These are phyloP conservation scores for Xylariaceae sp. DNA, from an alignment of 2,329 filamentous ascomycete genomes.

Conservation along the genomic window DNA sequence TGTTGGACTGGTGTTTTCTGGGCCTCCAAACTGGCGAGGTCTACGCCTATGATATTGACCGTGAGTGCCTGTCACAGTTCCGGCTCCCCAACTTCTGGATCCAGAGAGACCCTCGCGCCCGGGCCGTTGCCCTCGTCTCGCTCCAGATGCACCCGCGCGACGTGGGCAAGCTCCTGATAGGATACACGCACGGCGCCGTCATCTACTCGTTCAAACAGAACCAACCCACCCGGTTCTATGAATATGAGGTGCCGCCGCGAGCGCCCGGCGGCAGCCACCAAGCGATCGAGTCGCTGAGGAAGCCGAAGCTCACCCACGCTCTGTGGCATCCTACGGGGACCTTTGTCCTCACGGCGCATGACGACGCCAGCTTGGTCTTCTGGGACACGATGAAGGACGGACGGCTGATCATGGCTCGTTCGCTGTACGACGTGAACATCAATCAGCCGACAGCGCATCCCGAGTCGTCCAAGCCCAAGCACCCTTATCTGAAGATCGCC, in stretches of 20 bases:
- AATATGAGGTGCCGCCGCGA: slow-evolving; percentile 75
- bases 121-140: slow-evolving; percentile 59
- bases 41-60: slow-evolving; percentile 87
- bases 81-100: slow-evolving; percentile 84
- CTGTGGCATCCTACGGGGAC: slow-evolving; percentile 94
- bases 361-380: slow-evolving; percentile 86
- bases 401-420: slow-evolving; percentile 75
- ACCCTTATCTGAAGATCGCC: slow-evolving; percentile 70
- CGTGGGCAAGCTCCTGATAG: slow-evolving; percentile 84
- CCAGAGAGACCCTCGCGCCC: slow-evolving; percentile 62
- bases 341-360: slow-evolving; percentile 79
- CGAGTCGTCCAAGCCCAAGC: slow-evolving; percentile 54
- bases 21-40: slow-evolving; percentile 80
- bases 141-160: slow-evolving; percentile 86
- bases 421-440: slow-evolving; percentile 66
- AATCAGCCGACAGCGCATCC: slow-evolving; percentile 56
- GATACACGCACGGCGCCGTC: slow-evolving; percentile 82
- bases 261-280: slow-evolving; percentile 76
- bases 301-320: slow-evolving; percentile 73
- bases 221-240: slow-evolving; percentile 68
- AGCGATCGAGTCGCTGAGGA: slow-evolving; percentile 56
- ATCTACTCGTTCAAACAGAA: slow-evolving; percentile 95
- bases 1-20: slow-evolving; percentile 88
- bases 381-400: slow-evolving; percentile 86
- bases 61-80: slow-evolving; percentile 68